phyloP scores from a whole-genome alignment of 331 rosid species.

The Quercus tomentella region DNA sequence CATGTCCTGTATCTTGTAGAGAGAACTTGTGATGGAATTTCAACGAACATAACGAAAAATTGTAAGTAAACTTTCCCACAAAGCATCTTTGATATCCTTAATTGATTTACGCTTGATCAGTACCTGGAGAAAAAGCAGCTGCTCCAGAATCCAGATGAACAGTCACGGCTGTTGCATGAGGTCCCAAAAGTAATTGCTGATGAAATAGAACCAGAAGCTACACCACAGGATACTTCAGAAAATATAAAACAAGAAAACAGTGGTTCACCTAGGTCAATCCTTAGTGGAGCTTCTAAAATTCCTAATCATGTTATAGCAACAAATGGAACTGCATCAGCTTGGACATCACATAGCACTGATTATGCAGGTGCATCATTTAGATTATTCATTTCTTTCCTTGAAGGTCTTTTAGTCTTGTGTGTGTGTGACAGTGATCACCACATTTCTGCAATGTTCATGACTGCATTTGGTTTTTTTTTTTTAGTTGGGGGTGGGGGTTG shows the following conservation, averaged over 20 bases:
- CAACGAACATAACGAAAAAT: background rate
- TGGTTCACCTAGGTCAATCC: conserved; percentile 39
- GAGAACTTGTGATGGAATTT: too few species aligned
- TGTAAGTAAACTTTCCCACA: conserved; percentile 1
- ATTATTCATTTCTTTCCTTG: background rate
- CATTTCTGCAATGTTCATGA: background rate
- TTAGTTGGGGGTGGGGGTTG: background rate
- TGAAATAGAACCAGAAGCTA: conserved; percentile 38
- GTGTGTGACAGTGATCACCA: background rate
- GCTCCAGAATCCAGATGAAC: conserved; percentile 67
- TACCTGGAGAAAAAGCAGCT: conserved; percentile 63
- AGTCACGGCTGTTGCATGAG: conserved; percentile 54
- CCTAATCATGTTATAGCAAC: conserved; percentile 27
- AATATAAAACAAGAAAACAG: conserved; percentile 19
- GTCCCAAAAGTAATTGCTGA: conserved; percentile 66
- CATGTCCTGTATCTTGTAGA: too few species aligned
- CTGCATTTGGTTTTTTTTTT: background rate
- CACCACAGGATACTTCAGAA: conserved; percentile 18
- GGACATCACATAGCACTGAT: conserved; percentile 15
- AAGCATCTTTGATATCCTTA: conserved; percentile 40
- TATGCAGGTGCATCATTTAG: conserved; percentile 46
- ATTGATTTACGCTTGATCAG: conserved; percentile 60
- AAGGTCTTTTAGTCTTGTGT: background rate
- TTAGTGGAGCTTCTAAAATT: conserved; percentile 32
- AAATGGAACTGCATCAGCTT: conserved; percentile 19